phyloP scores from a whole-genome alignment of 2,329 filamentous ascomycete genomes.

The Epichloe sibirici region DNA sequence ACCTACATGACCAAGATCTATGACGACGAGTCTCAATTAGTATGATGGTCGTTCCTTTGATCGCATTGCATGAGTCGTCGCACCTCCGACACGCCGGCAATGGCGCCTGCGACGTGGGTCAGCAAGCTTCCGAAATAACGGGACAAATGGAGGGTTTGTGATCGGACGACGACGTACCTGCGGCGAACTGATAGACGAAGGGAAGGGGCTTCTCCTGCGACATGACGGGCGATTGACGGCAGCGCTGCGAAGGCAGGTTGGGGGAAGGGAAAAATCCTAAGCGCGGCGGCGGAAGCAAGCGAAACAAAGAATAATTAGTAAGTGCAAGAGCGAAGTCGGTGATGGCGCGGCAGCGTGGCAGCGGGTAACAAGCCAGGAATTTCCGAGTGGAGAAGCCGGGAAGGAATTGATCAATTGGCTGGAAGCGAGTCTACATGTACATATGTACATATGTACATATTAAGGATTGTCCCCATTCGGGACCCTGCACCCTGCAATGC shows the following conservation, averaged over 20 bases:
- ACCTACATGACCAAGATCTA: conserved; percentile 80
- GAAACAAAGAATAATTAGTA: not conserved
- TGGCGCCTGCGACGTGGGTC: conserved; percentile 48
- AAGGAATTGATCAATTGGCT: too few species aligned
- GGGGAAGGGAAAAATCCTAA: not conserved
- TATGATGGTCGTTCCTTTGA: not conserved
- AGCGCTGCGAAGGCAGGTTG: not conserved
- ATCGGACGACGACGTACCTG: conserved; percentile 46
- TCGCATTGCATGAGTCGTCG: conserved; percentile 8
- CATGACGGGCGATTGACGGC: conserved; percentile 36
- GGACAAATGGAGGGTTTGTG: conserved; percentile 1
- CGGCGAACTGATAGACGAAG: conserved; percentile 90
- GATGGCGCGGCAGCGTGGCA: not conserved
- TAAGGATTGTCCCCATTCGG: not conserved
- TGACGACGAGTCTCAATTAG: conserved; percentile 3
- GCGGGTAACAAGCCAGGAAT: not conserved
- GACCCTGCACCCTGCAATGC: not conserved
- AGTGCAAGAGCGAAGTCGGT: conserved; percentile 3
- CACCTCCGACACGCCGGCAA: conserved; percentile 96
- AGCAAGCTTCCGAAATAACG: conserved; percentile 3
- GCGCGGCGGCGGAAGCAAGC: not conserved
- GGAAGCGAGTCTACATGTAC: too few species aligned
- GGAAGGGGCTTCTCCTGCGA: conserved; percentile 64
- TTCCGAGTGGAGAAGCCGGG: conserved; percentile 1
- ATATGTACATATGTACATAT: too few species aligned